A percentile compares a stretch with the other conserved stretches of the same genome.
These are phyloP conservation scores for Gossypium gossypioides DNA, from an alignment of 441 rosid species.

Conservation along the genomic window DNA sequence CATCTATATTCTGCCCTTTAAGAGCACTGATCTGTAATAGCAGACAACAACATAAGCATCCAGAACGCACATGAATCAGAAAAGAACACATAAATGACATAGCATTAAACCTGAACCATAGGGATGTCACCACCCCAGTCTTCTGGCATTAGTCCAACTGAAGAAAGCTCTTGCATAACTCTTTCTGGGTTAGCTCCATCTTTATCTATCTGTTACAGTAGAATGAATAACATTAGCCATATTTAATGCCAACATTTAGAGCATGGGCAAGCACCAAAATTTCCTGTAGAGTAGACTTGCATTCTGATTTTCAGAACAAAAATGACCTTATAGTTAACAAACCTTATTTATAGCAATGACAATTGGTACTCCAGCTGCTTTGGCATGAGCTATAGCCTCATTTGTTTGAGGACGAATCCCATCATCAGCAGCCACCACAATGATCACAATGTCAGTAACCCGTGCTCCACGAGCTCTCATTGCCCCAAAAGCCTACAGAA, in stretches of 20 bases:
- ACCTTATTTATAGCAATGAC: conserved; percentile 92
- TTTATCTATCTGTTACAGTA: conserved; percentile 66
- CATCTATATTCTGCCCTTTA: conserved; percentile 75
- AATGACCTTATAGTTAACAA: conserved; percentile 5
- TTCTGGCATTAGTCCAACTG: conserved; percentile 92
- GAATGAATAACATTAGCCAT: conserved; percentile 10
- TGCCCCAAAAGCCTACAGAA: conserved; percentile 91
- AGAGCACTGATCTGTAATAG: conserved; percentile 84
- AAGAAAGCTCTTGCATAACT: conserved; percentile 96
- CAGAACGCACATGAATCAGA: conserved; percentile 15
- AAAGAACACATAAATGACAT: conserved; percentile 16
- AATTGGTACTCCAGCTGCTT: conserved; percentile 91
- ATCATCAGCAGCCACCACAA: conserved; percentile 98
- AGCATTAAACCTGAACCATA: conserved; percentile 71
- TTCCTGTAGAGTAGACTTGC: background rate
- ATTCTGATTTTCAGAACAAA: conserved; percentile 5
- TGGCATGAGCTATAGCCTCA: conserved; percentile 96
- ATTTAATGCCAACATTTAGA: conserved; percentile 9
- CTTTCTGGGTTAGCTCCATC: conserved; percentile 91
- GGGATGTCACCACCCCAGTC: conserved; percentile 97
- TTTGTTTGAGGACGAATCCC: conserved; percentile 97
- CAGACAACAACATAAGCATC: conserved; percentile 17
- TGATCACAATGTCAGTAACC: conserved; percentile 86
- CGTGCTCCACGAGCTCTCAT: conserved; percentile 99
- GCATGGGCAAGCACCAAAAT: conserved; percentile 10